These are phyloP conservation scores for Plantago coronopus DNA, from an alignment of 305 asterid species.

Conservation along the genomic window DNA sequence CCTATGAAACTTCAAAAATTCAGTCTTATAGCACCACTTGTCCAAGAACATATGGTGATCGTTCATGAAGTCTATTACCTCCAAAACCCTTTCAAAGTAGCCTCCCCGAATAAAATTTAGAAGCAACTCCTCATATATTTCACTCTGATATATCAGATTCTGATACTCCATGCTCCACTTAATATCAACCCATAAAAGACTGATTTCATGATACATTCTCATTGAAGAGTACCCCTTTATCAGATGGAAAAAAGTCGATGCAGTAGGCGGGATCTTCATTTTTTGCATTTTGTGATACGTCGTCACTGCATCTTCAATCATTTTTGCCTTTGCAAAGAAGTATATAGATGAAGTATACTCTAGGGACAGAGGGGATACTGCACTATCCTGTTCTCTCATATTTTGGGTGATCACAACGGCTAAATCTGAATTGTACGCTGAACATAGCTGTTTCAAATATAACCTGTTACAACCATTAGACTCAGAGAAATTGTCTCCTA, in stretches of 20 bases:
- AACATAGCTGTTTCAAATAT: constrained; percentile 24
- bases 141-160: constrained; percentile 40
- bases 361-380: constrained; percentile 27
- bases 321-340: constrained; percentile 71
- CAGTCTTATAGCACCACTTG: constrained; percentile 60
- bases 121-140: constrained; percentile 57
- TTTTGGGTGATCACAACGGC: constrained; percentile 37
- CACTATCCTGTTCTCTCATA: constrained; percentile 38
- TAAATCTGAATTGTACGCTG: constrained; percentile 30
- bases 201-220: constrained; percentile 74
- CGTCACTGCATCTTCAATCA: constrained; percentile 65
- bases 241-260: constrained; percentile 52
- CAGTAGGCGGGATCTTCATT: constrained; percentile 56
- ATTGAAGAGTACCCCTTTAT: constrained; percentile 52
- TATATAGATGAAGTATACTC: constrained; percentile 61
- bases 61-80: constrained; percentile 57
- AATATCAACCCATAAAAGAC: constrained; percentile 77
- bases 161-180: constrained; percentile 50
- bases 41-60: constrained; percentile 61
- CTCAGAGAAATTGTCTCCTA: constrained; percentile 24
- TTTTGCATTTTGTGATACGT: constrained; percentile 65
- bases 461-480: constrained; percentile 21
- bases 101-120: constrained; percentile 76
- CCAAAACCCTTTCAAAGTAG: constrained; percentile 84
- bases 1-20: constrained; percentile 67